Evolutionary conservation across 1,139 yeast genomes (phyloP), one percentile per base, ranked within the genome.

Genomic region (Zygosaccharomyces sapae): DNA sequence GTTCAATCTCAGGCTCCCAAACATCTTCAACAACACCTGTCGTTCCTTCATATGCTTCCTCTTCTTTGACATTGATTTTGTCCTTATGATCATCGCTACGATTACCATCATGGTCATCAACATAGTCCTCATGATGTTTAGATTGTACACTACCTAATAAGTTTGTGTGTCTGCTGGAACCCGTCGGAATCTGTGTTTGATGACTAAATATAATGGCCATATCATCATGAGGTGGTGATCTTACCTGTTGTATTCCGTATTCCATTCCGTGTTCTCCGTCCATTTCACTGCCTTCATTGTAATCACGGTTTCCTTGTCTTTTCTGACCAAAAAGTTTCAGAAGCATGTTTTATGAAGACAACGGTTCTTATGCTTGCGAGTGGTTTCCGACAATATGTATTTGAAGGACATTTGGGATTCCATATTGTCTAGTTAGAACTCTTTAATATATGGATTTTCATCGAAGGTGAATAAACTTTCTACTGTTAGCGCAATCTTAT

Each of bases 171-270:
- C 41, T 22, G 25, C 41, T 38, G 8, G 34, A 18, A 7, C 33
- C 46, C 5, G 43, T 31, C 1, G 45, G 34, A 22, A 34, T 43
- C 20, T 38, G 33, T 12, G 48, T 38, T 6, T 42, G 42, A 41
- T 29, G 42, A 40, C 52, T 49, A 46, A 46, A 49, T 18, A 47
- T 47, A 43, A 47, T 47, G 16, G 52, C 52, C 22, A 49, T 29
- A 16, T 49, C 52, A 30, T 49, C 52, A 22, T 38, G 33, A 31
- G 34, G 34, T 31, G 31, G 40, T 22, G 20, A 24, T 20, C 31
- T 22, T 22, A 27, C 13, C 20, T 38, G 20, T 13, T 30, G 41
- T 22, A 22, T 22, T 7, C 25, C 25, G 8, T 22, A 22, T 22
- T 22, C 25, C 20, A 18, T 29, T 3, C 19, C 33, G 41, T 30